Base-by-base conservation (phyloP, 495 filamentous ascomycete genomes). In the Penicillium diatomitis region DNA sequence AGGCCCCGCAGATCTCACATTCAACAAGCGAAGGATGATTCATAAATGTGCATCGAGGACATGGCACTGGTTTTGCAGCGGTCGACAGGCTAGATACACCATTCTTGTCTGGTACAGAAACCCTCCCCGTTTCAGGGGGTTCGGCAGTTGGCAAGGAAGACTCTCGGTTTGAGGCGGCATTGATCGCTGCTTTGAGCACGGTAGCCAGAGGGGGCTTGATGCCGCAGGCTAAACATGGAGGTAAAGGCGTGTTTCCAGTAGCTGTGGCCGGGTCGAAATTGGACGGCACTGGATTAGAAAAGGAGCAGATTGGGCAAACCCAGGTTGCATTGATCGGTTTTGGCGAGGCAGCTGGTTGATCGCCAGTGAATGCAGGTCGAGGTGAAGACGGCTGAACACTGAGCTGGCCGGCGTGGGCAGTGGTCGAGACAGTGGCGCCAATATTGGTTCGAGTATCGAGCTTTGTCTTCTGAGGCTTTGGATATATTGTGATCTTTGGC, bases 301-400 rank as follows among this genome's bases (percentile, higher is more conserved):
- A 91, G 39, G 87, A 89, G 69, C 92, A 98, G 61, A 98, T 97
- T 3, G 88, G 85, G 70, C 94, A 98, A 40, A 98, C 83, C 92
- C 92, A 98, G n/a, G 90, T 95, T 4, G 86, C 90, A 58, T 72
- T 78, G 38, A 67, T 53, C 8, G 59, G 58, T 34, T 67, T 63
- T 5, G 65, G 58, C 31, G 69, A 53, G 3, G 58, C 46, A 2
- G 57, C 48, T 9, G 52, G 53, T n/a, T 57, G 58, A 7, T 59
- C 44, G 7, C 34, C 32, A 6, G 46, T 51, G 6, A 54, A 43
- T 7, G 58, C 62, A 28, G 62, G 44, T 8, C 60, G 52, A n/a
- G 59, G 55, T 30, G 65, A 64, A n/a, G 53, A 56, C 45, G 59
- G 49, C 31, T 53, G 50, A 8, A 41, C 41, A 9, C 57, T 40